Evolutionary conservation across 2,329 filamentous ascomycete genomes (phyloP).

Genomic region (Neofusicoccum cordaticola): DNA sequence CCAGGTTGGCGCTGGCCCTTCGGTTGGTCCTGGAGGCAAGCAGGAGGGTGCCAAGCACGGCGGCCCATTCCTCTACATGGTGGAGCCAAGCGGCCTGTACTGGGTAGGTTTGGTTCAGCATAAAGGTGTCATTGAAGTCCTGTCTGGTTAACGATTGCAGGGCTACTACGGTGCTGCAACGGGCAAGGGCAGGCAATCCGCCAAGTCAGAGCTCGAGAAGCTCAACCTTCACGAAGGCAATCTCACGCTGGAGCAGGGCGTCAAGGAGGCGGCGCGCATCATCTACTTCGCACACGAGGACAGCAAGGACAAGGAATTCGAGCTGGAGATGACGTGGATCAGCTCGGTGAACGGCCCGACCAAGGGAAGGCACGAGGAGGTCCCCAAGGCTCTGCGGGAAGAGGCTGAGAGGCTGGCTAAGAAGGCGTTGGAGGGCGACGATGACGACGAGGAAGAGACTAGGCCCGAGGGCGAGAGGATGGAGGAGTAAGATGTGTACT

Average conservation of each 20-base stretch:
- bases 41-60: slow-evolving; percentile 71
- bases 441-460: slow-evolving; percentile 73
- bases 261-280: slow-evolving; percentile 95
- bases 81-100: slow-evolving; percentile 93
- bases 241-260: slow-evolving; percentile 77
- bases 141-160: slow-evolving; percentile 34
- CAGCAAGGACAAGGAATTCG: slow-evolving; percentile 99
- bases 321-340: slow-evolving; percentile 99
- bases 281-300: slow-evolving; percentile 98
- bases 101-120: slow-evolving; percentile 58
- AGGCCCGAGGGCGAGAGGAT: slow-evolving; percentile 71
- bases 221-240: slow-evolving; percentile 77
- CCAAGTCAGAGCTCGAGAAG: slow-evolving; percentile 98
- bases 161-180: slow-evolving; percentile 98
- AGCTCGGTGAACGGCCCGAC: slow-evolving; percentile 81
- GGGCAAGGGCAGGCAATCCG: slow-evolving; percentile 92
- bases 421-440: slow-evolving; percentile 82
- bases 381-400: slow-evolving; percentile 84
- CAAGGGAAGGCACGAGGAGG: slow-evolving; percentile 88
- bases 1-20: slow-evolving; percentile 80
- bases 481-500: slow-evolving; percentile 65
- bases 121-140: background rate
- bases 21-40: slow-evolving; percentile 79
- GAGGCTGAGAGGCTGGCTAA: slow-evolving; percentile 92
- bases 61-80: slow-evolving; percentile 96